Evolutionary conservation across 352 stramenopile species (phyloP).

Genomic region (Achlya hypogyna): DNA sequence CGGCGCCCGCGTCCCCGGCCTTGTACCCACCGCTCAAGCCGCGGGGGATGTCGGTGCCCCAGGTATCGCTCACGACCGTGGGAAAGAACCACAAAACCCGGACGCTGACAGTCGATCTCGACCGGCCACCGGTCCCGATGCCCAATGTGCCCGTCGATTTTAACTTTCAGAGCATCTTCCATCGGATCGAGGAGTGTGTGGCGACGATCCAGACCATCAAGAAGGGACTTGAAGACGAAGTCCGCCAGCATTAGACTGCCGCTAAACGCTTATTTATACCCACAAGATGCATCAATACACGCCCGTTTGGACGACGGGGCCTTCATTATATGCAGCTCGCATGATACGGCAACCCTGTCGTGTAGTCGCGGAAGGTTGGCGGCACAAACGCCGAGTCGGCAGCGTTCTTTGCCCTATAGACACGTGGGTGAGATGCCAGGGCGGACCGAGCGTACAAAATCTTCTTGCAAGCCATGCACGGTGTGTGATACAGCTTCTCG

Average conservation of each 20-base stretch:
- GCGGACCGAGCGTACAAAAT: constrained; percentile 29
- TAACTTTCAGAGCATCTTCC: not conserved
- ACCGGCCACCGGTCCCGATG: not conserved
- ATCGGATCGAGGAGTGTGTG: not conserved
- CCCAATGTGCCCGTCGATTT: not conserved
- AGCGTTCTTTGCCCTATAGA: constrained; percentile 44
- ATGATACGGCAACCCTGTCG: constrained; percentile 71
- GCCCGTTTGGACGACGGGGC: not conserved
- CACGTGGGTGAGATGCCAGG: not conserved
- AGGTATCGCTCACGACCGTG: not conserved
- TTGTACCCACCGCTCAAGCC: not conserved
- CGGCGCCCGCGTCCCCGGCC: not conserved
- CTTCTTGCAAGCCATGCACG: constrained; percentile 79
- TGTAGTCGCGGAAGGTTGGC: constrained; percentile 80
- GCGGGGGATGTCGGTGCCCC: not conserved
- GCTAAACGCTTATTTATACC: not conserved
- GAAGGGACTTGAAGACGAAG: not conserved
- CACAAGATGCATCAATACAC: not conserved
- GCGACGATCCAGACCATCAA: not conserved
- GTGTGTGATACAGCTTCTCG: constrained; percentile 84
- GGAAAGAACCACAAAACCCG: not conserved
- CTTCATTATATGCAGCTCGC: constrained; percentile 42
- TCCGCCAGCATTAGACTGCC: not conserved
- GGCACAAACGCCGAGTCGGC: constrained; percentile 73
- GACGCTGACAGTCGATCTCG: not conserved